Base-by-base conservation (phyloP, 2,329 filamentous ascomycete species). In the Fusarium agapanthi region DNA sequence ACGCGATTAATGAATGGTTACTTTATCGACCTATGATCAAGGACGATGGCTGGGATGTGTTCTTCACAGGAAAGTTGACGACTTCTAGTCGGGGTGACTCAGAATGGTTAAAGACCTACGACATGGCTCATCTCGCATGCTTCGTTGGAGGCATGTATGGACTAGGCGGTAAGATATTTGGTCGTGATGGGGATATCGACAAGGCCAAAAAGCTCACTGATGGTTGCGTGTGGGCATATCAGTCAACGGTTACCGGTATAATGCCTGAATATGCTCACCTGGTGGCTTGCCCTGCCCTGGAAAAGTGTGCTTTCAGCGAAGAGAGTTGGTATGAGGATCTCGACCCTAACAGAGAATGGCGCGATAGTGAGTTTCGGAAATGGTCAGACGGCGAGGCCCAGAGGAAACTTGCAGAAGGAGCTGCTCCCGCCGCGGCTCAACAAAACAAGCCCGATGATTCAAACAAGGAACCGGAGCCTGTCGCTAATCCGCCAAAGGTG, bases 11-110 rank as follows among this genome's bases (percentile, higher is more conserved):
- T 73, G 87, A 94, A 72, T 88, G 93, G 80, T 86, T 97, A 15
- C 88, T 97, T 64, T 97, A 90, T 82, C 88, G 92, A 10, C 94
- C 95, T 2, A 92, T 96, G 89, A 88, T 90, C 26, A 88, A 90
- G 12, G 87, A 88, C 35, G 84, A 87, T 12, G 85, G 88, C 59
- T 88, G 88, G 57, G 89, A 95, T 67, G 88, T 96, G n/a, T 86
- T 96, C 6, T 90, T 96, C 68, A 89, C 93, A 0, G 92, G 92
- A 30, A 90, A 90, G 73, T 80, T 89, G n/a, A 83, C 79, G 51
- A 86, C 87, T 15, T 79, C 76, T 3, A 85, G 86, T 20, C 81
- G 85, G 6, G 83, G 79, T 5, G 80, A 82, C 48, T 72, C 76
- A 14, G 81, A 85, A 15, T 77, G 84, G 18, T 69, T 60, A 26